Conservation (phyloP, 208 protist genomes). For the Leishmania aethiopica region DNA sequence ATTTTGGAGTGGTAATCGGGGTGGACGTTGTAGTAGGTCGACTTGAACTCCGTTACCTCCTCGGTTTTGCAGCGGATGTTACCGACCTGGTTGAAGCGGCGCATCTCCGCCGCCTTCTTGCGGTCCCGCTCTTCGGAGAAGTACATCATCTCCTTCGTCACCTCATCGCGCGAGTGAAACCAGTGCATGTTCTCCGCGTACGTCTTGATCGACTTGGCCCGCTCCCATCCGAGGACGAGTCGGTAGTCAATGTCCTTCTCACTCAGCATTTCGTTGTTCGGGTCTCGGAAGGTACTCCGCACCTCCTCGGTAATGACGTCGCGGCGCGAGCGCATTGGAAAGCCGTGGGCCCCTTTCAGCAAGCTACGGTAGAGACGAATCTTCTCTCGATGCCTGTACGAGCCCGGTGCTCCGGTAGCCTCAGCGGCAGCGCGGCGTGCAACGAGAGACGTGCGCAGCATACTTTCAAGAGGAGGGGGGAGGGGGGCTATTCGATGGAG, state of each 20-base stretch:
- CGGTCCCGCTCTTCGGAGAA: slow-evolving; percentile 74
- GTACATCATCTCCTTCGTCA: slow-evolving; percentile 85
- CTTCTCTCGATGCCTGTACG: slow-evolving; percentile 73
- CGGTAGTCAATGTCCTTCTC: slow-evolving; percentile 76
- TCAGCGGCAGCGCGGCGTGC: slow-evolving; percentile 1
- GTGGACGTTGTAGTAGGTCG: slow-evolving; percentile 87
- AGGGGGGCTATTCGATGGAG: not conserved
- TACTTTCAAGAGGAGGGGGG: not conserved
- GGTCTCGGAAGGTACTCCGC: slow-evolving; percentile 70
- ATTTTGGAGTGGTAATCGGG: slow-evolving; percentile 86
- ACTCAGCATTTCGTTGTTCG: slow-evolving; percentile 53
- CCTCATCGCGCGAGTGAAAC: slow-evolving; percentile 90
- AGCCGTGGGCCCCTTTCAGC: slow-evolving; percentile 70
- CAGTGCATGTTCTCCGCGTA: slow-evolving; percentile 92
- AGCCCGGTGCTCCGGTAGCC: slow-evolving; percentile 9
- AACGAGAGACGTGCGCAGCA: slow-evolving; percentile 13
- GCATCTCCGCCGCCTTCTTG: slow-evolving; percentile 52
- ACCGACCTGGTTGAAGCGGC: slow-evolving; percentile 60
- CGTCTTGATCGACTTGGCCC: slow-evolving; percentile 63
- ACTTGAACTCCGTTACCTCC: slow-evolving; percentile 89
- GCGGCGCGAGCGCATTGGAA: slow-evolving; percentile 79
- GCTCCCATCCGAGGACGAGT: slow-evolving; percentile 83
- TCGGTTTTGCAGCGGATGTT: slow-evolving; percentile 52
- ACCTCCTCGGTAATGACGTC: slow-evolving; percentile 87
- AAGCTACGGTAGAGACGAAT: slow-evolving; percentile 73